phyloP scores from a whole-genome alignment of 345 rosid species.

The Corchorus capsularis region DNA sequence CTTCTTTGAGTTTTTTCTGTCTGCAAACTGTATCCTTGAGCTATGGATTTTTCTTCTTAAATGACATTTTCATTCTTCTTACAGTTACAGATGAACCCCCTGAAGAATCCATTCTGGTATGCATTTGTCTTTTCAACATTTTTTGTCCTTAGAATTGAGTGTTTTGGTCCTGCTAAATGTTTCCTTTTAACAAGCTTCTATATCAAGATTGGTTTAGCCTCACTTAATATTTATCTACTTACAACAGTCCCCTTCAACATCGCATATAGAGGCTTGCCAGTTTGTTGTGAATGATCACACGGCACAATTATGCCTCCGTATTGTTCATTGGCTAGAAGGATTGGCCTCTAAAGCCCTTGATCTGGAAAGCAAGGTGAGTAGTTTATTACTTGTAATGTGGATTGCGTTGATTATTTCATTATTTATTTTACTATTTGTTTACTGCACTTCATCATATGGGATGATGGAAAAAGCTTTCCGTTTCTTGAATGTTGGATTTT shows the following conservation, averaged over 20 bases:
- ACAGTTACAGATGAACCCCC: constrained; percentile 84
- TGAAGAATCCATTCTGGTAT: constrained; percentile 65
- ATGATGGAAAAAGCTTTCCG: background rate
- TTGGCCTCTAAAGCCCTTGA: constrained; percentile 96
- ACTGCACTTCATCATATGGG: background rate
- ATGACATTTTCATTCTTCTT: constrained; percentile 33
- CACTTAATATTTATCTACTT: constrained; percentile 20
- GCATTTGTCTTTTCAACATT: background rate
- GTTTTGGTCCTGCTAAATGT: background rate
- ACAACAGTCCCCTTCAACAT: constrained; percentile 79
- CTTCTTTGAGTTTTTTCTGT: background rate
- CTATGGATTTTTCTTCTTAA: constrained; percentile 13
- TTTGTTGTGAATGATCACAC: constrained; percentile 84
- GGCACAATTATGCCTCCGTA: constrained; percentile 91
- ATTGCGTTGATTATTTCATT: constrained; percentile 18
- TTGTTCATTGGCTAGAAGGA: constrained; percentile 94
- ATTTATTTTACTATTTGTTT: constrained; percentile 15
- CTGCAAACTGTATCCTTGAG: constrained; percentile 9
- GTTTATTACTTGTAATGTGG: constrained; percentile 19
- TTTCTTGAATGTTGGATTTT: background rate
- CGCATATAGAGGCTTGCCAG: constrained; percentile 93
- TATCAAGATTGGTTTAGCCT: constrained; percentile 13
- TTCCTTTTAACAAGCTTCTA: background rate
- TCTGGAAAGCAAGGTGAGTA: constrained; percentile 82
- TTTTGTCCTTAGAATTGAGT: constrained; percentile 1